Base-by-base conservation (phyloP, 495 filamentous ascomycete genomes). In the Hypoxylon cercidicola region DNA sequence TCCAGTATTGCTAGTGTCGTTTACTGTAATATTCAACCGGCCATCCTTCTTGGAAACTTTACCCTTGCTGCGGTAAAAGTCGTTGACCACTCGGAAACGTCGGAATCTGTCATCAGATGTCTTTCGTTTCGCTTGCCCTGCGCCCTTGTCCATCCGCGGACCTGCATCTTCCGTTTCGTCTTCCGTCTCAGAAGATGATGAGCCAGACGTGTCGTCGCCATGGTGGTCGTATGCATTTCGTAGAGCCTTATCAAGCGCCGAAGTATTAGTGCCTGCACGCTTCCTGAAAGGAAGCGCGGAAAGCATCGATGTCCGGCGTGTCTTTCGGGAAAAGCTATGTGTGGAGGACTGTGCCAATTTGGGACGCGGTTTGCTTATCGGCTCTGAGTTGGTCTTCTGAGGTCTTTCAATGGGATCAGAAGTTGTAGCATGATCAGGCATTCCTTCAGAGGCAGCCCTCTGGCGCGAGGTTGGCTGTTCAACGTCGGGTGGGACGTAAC, bases 31-130 rank as follows among this genome's bases (percentile, higher is more conserved):
- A 51, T 81, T 84, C 13, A 93, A 75, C 20, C 90, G 81, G 6
- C 90, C 90, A 70, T 92, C 90, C n/a, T 72, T 80, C 71, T 85
- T 87, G 0, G 83, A 87, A 11, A 92, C 81, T 44, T 78, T 84
- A n/a, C 89, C 90, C 32, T 81, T 84, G 1, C 87, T 89, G 15
- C 72, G 80, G 74, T 87, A 90, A 23, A 89, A 72, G 1, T 89
- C 80, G 66, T 92, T 87, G n/a, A 75, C 80, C 28, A 92, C 78
- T 40, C 73, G 73, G 66, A 92, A 83, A 16, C 72, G 71, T 19
- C 77, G 66, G 53, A 69, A 82, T 7, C 52, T 67, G 15, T 76
- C 67, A 40, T 75, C 43, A 23, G 46, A 52, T 1, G 5, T 41
- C 32, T 43, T 45, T 30, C 51, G 37, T n/a, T 64, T 68, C 13